Percentiles rank a stretch among this genome's conserved stretches.
Evolutionary conservation across 108 stramenopile species (phyloP).

Genomic region (Cylindrotheca closterium): DNA sequence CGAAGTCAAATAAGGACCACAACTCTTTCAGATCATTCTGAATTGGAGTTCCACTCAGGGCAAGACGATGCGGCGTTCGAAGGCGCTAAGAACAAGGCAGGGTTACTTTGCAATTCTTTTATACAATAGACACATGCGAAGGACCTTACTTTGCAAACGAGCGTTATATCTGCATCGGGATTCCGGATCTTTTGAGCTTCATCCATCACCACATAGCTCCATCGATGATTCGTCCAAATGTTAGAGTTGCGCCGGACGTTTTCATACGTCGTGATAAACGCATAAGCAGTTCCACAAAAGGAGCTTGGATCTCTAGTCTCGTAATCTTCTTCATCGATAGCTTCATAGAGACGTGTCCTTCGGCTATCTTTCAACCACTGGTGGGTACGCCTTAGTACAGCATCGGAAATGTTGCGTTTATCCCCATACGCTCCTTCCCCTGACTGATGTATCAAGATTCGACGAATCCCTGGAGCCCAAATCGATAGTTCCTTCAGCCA

Average conservation of each 20-base stretch:
- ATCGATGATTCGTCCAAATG: slow-evolving; percentile 73
- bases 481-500: slow-evolving; percentile 88
- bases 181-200: slow-evolving; percentile 99
- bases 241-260: slow-evolving; percentile 69
- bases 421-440: slow-evolving; percentile 54
- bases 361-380: slow-evolving; percentile 64
- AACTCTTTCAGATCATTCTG: slow-evolving; percentile 90
- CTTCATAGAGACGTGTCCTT: slow-evolving; percentile 64
- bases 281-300: slow-evolving; percentile 81
- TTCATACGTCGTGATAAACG: slow-evolving; percentile 92
- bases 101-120: too few relatives aligned
- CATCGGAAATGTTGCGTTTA: slow-evolving; percentile 21
- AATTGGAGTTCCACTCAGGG: slow-evolving; percentile 89
- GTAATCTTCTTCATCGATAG: slow-evolving; percentile 70
- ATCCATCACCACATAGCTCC: slow-evolving; percentile 94
- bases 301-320: slow-evolving; percentile 49
- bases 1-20: slow-evolving; percentile 96
- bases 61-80: slow-evolving; percentile 81
- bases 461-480: slow-evolving; percentile 92
- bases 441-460: slow-evolving; percentile 77
- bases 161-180: slow-evolving; percentile 93
- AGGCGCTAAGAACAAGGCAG: slow-evolving; percentile 47
- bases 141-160: slow-evolving; percentile 81
- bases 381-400: slow-evolving; percentile 40
- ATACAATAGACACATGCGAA: too few relatives aligned